Percentiles rank a stretch among this genome's conserved stretches.
These are phyloP conservation scores for Acanthamoeba triangularis DNA, from an alignment of 208 protist species.

Conservation along the genomic window DNA sequence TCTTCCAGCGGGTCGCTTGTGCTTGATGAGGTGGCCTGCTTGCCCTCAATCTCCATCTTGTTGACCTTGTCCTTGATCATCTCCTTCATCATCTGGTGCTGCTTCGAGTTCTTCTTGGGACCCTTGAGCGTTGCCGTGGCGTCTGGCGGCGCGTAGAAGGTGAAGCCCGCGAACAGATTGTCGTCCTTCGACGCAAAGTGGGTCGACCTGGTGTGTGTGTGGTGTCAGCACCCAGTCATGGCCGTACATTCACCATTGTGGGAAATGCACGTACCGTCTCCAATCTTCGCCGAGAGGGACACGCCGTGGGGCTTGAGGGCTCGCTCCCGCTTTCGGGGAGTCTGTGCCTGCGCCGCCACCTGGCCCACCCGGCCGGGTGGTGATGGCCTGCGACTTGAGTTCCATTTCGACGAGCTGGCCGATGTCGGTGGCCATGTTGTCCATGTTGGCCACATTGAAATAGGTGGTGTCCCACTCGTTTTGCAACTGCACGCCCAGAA, in stretches of 20 bases:
- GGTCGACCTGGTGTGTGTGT: neutral
- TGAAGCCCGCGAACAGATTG: constrained; percentile 62
- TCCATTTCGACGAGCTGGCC: constrained; percentile 58
- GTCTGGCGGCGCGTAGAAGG: neutral
- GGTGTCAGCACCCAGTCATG: neutral
- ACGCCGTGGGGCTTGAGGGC: neutral
- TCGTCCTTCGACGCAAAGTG: constrained; percentile 49
- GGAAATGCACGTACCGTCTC: neutral
- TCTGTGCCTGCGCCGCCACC: too few species aligned
- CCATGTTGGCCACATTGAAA: constrained; percentile 38
- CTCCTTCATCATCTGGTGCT: constrained; percentile 26
- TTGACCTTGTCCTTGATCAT: constrained; percentile 55
- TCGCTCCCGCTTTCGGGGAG: neutral
- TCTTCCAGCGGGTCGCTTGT: neutral
- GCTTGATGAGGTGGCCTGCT: neutral
- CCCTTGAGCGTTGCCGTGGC: neutral
- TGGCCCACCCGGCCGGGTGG: neutral
- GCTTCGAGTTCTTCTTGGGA: constrained; percentile 27
- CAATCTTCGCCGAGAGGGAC: neutral
- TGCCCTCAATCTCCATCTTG: constrained; percentile 45
- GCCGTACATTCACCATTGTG: neutral
- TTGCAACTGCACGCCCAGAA: neutral
- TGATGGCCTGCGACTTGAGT: constrained; percentile 31
- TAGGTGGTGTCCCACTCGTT: constrained; percentile 68
- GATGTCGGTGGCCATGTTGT: constrained; percentile 57